Conservation (phyloP, 1,139 yeast species). For the Chernovozyma sophiae-reginae region DNA sequence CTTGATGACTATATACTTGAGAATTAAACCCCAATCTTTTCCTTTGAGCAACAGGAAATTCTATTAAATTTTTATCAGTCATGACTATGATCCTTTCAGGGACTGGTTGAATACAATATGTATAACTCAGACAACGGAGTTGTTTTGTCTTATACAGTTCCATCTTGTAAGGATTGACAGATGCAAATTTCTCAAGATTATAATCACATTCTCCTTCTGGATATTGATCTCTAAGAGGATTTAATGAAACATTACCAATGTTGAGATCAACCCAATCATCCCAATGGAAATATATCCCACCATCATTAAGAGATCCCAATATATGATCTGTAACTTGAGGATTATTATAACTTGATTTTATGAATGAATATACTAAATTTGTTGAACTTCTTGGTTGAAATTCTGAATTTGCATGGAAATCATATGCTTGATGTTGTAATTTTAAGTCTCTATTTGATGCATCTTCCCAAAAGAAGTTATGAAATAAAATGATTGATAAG, state of each 20-base stretch:
- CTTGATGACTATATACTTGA: constrained; percentile 5
- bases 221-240: constrained; percentile 13
- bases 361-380: constrained; percentile 16
- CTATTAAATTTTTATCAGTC: constrained; percentile 23
- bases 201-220: constrained; percentile 26
- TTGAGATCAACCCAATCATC: constrained; percentile 39
- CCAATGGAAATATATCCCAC: constrained; percentile 38
- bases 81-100: constrained; percentile 26
- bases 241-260: constrained; percentile 22
- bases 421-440: constrained; percentile 1
- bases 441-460: constrained; percentile 1
- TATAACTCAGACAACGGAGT: constrained; percentile 30
- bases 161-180: constrained; percentile 33
- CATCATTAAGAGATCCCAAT: constrained; percentile 11
- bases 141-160: constrained; percentile 34
- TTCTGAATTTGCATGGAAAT: constrained; percentile 14
- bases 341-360: constrained; percentile 13
- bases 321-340: constrained; percentile 1
- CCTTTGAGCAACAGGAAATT: constrained; percentile 28
- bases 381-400: constrained; percentile 30
- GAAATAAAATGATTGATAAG: background rate
- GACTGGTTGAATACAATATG: constrained; percentile 30
- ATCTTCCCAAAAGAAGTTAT: constrained; percentile 1
- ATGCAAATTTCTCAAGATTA: constrained; percentile 19
- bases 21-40: constrained; percentile 18